These are phyloP conservation scores for Pichia occidentalis DNA, from an alignment of 805 yeast species.

Conservation along the genomic window DNA sequence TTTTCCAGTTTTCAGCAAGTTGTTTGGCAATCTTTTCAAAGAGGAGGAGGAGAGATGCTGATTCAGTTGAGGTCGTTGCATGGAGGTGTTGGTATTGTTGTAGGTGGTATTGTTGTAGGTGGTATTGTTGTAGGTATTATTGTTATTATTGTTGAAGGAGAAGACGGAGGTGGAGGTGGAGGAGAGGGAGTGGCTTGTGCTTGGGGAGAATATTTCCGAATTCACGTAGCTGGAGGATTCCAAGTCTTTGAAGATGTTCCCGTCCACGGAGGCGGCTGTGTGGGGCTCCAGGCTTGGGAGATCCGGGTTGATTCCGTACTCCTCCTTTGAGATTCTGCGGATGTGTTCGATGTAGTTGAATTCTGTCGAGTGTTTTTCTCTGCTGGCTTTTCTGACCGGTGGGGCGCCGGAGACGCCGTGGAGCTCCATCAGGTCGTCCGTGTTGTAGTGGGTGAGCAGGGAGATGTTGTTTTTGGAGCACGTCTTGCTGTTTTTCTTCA, in stretches of 20 bases:
- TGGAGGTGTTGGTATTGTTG: too few relatives aligned
- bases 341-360: conserved; percentile 35
- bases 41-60: conserved; percentile 12
- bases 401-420: too few relatives aligned
- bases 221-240: too few relatives aligned
- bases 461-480: conserved; percentile 1
- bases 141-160: too few relatives aligned
- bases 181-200: conserved; percentile 22
- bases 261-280: too few relatives aligned
- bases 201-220: conserved; percentile 18
- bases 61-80: too few relatives aligned
- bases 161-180: conserved; percentile 22
- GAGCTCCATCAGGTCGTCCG: conserved; percentile 5
- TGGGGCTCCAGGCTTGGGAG: too few relatives aligned
- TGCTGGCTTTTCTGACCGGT: too few relatives aligned
- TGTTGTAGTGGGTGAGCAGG: neutral
- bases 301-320: conserved; percentile 27
- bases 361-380: conserved; percentile 15
- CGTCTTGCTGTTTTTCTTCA: conserved; percentile 15
- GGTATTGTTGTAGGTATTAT: too few relatives aligned
- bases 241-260: conserved; percentile 2
- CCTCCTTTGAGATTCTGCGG: conserved; percentile 31
- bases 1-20: conserved; percentile 4
- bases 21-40: conserved; percentile 8
- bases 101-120: too few relatives aligned